phyloP scores from a whole-genome alignment of 768 basidiomycete species.

The Macrocybe gigantea region DNA sequence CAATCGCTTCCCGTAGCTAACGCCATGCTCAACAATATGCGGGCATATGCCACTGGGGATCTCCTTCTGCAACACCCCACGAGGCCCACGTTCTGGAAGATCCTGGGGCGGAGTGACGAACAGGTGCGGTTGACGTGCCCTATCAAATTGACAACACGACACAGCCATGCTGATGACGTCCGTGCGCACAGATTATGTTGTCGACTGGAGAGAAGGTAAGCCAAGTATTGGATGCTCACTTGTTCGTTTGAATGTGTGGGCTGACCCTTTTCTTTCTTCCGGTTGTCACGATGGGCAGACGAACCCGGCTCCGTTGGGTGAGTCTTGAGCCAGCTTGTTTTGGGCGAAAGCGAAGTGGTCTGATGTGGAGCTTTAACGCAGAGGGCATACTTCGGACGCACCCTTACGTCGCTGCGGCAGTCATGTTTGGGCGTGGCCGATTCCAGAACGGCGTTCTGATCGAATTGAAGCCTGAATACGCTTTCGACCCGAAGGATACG shows the following conservation, averaged over 20 bases:
- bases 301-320: not conserved
- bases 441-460: constrained; percentile 32
- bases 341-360: constrained; percentile 12
- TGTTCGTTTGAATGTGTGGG: too few relatives aligned
- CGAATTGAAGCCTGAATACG: constrained; percentile 13
- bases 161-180: too few relatives aligned
- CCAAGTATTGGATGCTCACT: too few relatives aligned
- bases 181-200: constrained; percentile 22
- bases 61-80: constrained; percentile 35
- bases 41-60: constrained; percentile 34
- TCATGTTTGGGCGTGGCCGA: constrained; percentile 33
- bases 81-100: constrained; percentile 23
- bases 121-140: constrained; percentile 12
- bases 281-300: not conserved
- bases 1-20: constrained; percentile 16
- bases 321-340: not conserved
- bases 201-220: constrained; percentile 34
- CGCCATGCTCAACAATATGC: constrained; percentile 21
- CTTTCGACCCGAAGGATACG: constrained; percentile 18
- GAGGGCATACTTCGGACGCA: constrained; percentile 30
- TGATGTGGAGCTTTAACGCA: constrained; percentile 15
- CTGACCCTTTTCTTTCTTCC: not conserved
- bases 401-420: constrained; percentile 18
- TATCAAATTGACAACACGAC: too few relatives aligned
- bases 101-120: constrained; percentile 32